Evolutionary conservation across 164 flowering plant species (phyloP).

Genomic region (Litsea cubeba): DNA sequence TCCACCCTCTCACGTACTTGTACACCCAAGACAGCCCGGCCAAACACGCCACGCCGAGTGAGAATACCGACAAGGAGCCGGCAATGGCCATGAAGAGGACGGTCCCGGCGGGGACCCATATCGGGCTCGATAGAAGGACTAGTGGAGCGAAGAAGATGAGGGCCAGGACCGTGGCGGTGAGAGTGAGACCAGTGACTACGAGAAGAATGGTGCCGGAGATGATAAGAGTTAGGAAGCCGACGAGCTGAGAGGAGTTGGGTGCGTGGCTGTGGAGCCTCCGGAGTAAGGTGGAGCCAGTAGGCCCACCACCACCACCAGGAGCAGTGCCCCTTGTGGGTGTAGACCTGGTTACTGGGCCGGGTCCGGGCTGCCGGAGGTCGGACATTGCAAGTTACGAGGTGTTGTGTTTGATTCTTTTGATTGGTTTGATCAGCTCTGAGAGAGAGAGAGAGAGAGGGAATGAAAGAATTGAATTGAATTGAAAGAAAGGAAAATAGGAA

Average conservation of each 20-base stretch:
- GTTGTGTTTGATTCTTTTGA: too few relatives aligned
- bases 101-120: constrained; percentile 65
- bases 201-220: constrained; percentile 56
- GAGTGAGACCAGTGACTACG: constrained; percentile 61
- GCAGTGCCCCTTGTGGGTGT: not conserved
- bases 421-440: too few relatives aligned
- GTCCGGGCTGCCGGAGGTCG: not conserved
- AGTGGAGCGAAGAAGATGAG: constrained; percentile 59
- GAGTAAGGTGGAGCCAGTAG: not conserved
- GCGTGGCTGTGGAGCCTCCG: constrained; percentile 39
- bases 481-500: too few relatives aligned
- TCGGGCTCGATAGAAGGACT: constrained; percentile 59
- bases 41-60: constrained; percentile 32
- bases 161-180: constrained; percentile 48
- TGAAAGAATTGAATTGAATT: too few relatives aligned
- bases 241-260: constrained; percentile 54
- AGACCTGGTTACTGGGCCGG: not conserved
- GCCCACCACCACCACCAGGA: too few relatives aligned
- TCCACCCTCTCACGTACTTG: constrained; percentile 48
- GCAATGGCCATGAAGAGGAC: constrained; percentile 34
- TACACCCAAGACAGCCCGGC: constrained; percentile 62
- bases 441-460: too few relatives aligned
- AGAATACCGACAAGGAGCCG: constrained; percentile 40
- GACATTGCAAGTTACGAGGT: too few relatives aligned
- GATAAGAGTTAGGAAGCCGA: constrained; percentile 59